Percentiles rank a stretch among this genome's conserved stretches.
Evolutionary conservation across 2,329 filamentous ascomycete genomes (phyloP).

Genomic region (Sclerotinia sclerotiorum): DNA sequence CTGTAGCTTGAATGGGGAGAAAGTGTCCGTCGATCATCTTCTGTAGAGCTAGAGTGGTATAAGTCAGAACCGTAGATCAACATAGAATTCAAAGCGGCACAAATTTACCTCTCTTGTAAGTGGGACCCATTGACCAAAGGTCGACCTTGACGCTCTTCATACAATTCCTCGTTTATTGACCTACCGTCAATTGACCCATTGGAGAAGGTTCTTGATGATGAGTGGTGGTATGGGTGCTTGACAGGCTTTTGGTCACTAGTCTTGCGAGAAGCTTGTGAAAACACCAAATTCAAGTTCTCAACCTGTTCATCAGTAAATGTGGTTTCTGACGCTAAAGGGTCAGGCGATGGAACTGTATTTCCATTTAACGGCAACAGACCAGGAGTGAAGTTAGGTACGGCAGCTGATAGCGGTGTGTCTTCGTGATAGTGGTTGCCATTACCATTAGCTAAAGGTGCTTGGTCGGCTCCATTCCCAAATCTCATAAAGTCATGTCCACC

Average conservation of each 20-base stretch:
- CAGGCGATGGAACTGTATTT: slow-evolving; percentile 16
- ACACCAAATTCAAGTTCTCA: slow-evolving; percentile 53
- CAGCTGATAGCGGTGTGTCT: slow-evolving; percentile 59
- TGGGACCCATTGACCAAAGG: slow-evolving; percentile 43
- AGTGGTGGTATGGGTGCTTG: slow-evolving; percentile 43
- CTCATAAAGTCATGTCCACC: slow-evolving; percentile 38
- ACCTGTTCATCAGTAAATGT: slow-evolving; percentile 55
- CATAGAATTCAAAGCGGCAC: background rate
- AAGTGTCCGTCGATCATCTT: slow-evolving; percentile 32
- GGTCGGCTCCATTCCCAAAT: slow-evolving; percentile 31
- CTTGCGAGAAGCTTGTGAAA: slow-evolving; percentile 40
- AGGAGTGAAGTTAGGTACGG: slow-evolving; percentile 58
- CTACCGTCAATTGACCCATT: slow-evolving; percentile 56
- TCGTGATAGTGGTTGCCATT: slow-evolving; percentile 46
- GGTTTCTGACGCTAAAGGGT: slow-evolving; percentile 40
- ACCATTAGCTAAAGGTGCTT: slow-evolving; percentile 32
- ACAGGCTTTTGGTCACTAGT: slow-evolving; percentile 41
- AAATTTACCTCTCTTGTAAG: slow-evolving; percentile 42
- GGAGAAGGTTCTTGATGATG: slow-evolving; percentile 51
- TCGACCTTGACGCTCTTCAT: slow-evolving; percentile 43
- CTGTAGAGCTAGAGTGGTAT: slow-evolving; percentile 33
- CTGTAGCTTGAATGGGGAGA: slow-evolving; percentile 28
- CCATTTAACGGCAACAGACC: slow-evolving; percentile 30
- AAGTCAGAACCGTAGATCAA: slow-evolving; percentile 7
- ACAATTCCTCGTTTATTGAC: slow-evolving; percentile 50